Evolutionary conservation across 2,329 filamentous ascomycete species (phyloP), one percentile per base, ranked within the genome.

Genomic region (Exophiala oligosperma): DNA sequence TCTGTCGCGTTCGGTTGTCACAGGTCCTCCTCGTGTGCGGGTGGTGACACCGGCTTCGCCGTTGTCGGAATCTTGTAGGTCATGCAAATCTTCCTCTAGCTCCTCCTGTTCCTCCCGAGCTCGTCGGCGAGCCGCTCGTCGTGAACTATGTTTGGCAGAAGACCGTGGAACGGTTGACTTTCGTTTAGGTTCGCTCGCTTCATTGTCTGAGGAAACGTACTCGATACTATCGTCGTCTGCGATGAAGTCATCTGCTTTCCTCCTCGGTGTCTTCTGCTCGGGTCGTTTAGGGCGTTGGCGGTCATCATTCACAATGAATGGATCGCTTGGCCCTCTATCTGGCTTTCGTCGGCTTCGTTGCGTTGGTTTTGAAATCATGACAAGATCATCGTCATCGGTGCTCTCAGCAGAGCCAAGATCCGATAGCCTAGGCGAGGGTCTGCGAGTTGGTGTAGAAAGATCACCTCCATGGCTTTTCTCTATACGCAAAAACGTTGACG

Each of bases 41-140:
- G 69, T 70, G 37, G 70, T 74, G 2, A 73, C 67, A 40, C 72
- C 73, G 55, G 21, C 14, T 52, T 17, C 49, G 64, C 66, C 71
- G 55, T 57, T 38, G 74, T 74, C 72, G 51, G 77, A 79, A 58
- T 77, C 75, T 47, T 73, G 71, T 3, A 80, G 69, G 57, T 76
- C 75, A 51, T 72, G 69, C 3, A 79, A 64, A 60, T 80, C 77
- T 51, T 77, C 76, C 38, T 76, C 71, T 1, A 79, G 59, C 59
- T 80, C 77, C 21, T 74, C 67, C 49, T 70, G 66, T 53, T 74
- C 72, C 58, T 76, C 70, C 21, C 52, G 52, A 26, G 53, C 61
- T 44, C 54, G 49, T 2, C 21, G 48, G 2, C 54, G 54, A 23
- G 37, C 41, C n/a, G 41, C 26, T 47, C 55, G 40, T 41, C 54